Base-by-base conservation (phyloP, 148 eudicot genomes). In the Camellia sinensis region DNA sequence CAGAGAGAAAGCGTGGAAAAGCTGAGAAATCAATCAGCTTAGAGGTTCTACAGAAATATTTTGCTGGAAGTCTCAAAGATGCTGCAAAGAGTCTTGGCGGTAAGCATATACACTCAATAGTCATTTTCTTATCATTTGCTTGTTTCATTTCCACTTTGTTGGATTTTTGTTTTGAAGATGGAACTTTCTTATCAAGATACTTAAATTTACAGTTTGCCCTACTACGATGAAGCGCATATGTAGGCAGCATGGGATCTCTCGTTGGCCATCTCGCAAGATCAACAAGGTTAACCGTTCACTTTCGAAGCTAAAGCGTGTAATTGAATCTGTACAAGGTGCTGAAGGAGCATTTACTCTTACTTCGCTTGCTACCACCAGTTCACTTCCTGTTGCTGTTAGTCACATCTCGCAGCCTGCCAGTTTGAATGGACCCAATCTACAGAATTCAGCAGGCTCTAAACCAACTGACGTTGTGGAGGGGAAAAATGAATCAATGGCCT, bases 161-260 rank as follows among this genome's bases (percentile, higher is more conserved):
- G 46, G 3, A 9, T 41, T 17, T 67, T 12, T 64, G 41, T 64
- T 6, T 22, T 48, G 7, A 48, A 48, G 52, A 48, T 48, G 52
- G 52, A 48, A 48, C 7, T 5, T 48, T 48, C 52, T 48, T 22
- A 62, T 45, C 12, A 18, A 46, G 6, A 62, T 71, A 81, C 64
- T 74, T 68, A 19, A 14, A 77, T 80, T 67, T 78, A 72, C 93
- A 95, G 98, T 95, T 80, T 91, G 98, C 83, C 94, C 94, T 11
- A 93, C 98, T 64, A 95, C 98, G 50, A 90, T 95, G 96, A 95
- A 95, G 87, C 95, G 98, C 74, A 95, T 95, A 53, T 95, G 98
- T 80, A 87, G 98, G 86, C 98, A 93, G 82, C 97, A 93, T 22
- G 97, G 98, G 77, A 95, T 95, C 80, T 90, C 94, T 67, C 89